These are phyloP conservation scores for Leucocoprinus leucothites DNA, from an alignment of 768 basidiomycete species.

Conservation along the genomic window DNA sequence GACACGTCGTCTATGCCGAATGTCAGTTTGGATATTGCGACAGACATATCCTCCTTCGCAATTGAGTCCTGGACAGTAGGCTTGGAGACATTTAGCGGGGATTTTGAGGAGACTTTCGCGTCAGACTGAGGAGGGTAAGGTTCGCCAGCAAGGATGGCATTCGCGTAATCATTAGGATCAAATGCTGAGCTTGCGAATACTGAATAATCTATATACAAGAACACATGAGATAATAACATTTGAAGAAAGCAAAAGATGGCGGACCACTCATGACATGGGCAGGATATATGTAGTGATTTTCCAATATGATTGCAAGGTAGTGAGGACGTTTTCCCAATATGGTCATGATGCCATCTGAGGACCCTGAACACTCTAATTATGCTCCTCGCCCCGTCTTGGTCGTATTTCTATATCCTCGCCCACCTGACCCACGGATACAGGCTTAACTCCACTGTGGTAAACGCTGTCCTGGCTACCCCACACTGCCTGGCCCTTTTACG, in stretches of 20 bases:
- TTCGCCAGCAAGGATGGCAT: constrained; percentile 83
- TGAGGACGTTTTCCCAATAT: neutral
- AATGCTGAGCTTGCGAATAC: constrained; percentile 75
- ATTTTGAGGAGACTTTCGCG: constrained; percentile 30
- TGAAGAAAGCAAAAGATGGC: constrained; percentile 4
- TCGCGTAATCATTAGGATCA: constrained; percentile 88
- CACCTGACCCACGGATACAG: neutral
- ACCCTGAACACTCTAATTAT: constrained; percentile 2
- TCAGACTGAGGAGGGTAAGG: constrained; percentile 50
- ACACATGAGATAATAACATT: constrained; percentile 27
- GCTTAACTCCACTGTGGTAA: neutral
- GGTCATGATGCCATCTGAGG: neutral
- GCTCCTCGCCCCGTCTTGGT: neutral
- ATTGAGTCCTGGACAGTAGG: constrained; percentile 44
- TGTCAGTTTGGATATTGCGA: constrained; percentile 85
- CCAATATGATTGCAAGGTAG: neutral
- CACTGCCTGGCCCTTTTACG: neutral
- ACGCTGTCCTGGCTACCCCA: neutral
- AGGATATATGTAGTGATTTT: neutral
- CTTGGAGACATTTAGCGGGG: constrained; percentile 25
- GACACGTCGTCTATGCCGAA: constrained; percentile 89
- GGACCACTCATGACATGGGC: constrained; percentile 12
- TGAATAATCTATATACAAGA: constrained; percentile 55
- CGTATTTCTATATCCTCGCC: too few species aligned
- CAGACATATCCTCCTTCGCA: constrained; percentile 82